Conservation (phyloP, 2,329 filamentous ascomycete species). For the Aspergillus melleus region DNA sequence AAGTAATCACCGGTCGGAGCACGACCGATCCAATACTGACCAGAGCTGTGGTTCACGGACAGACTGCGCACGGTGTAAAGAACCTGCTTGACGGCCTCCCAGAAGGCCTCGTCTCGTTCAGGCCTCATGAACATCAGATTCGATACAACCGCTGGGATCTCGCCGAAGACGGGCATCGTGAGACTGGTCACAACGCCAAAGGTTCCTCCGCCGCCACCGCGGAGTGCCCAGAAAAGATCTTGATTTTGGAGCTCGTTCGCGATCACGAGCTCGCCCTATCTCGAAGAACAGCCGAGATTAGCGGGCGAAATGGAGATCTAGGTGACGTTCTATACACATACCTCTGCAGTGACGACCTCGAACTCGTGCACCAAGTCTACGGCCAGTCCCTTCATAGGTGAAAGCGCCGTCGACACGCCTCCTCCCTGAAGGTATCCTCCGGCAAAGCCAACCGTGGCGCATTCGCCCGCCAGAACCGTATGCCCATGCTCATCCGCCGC, state of each 20-base stretch:
- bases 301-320: background rate
- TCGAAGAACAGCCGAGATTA: background rate
- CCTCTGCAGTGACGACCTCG: slow-evolving; percentile 49
- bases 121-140: background rate
- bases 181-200: slow-evolving; percentile 10
- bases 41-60: background rate
- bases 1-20: background rate
- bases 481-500: background rate
- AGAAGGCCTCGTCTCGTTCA: background rate
- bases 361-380: slow-evolving; percentile 52
- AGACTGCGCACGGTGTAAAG: background rate
- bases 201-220: background rate
- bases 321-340: background rate
- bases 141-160: slow-evolving; percentile 1
- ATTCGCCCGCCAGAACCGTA: slow-evolving; percentile 9
- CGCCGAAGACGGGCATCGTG: slow-evolving; percentile 3
- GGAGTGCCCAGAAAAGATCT: slow-evolving; percentile 52
- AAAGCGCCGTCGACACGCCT: slow-evolving; percentile 45
- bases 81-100: background rate
- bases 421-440: slow-evolving; percentile 43
- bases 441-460: slow-evolving; percentile 14
- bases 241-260: slow-evolving; percentile 44
- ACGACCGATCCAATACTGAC: background rate
- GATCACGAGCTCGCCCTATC: slow-evolving; percentile 42
- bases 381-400: slow-evolving; percentile 51